Evolutionary conservation across 2,329 filamentous ascomycete species (phyloP), one percentile per base, ranked within the genome.

Genomic region (Botryotinia globosa): DNA sequence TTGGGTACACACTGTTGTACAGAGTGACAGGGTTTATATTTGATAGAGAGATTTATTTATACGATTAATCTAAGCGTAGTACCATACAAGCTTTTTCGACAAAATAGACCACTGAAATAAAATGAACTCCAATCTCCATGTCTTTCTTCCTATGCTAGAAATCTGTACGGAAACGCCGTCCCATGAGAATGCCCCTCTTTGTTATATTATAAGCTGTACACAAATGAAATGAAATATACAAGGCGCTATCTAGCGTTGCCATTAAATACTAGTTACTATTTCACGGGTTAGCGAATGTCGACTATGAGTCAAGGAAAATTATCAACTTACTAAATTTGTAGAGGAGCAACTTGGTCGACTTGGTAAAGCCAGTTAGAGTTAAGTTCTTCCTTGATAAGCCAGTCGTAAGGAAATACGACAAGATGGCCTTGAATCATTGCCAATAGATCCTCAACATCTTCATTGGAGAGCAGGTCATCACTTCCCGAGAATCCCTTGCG

Each of bases 301-400:
- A 98, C 98, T 75, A 97, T 94, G 91, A 89, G 97, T 97, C 97
- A 90, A 80, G 87, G 86, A 76, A 87, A 92, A 71, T 92, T 81
- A 77, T 67, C 14, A 56, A 87, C 92, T 90, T 86, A 94, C 92
- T 99, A 99, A 79, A 99, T 98, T 84, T 98, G 94, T 83, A 99
- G 86, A 72, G 96, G 96, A 78, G 96, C 97, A 81, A 99, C 91
- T 82, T 97, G 92, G 82, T 99, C 96, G 72, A 98, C 93, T 80
- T 95, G 94, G 83, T 97, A 98, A 75, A 98, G 88, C 96, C 96
- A 99, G 80, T 98, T 97, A 72, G 94, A 93, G 76, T 94, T 94
- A 79, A 91, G 89, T 84, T 98, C 96, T 83, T 98, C 96, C 72
- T 91, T 92, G 78, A 92, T 88, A 71, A 97, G 88, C 94, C 97